Conservation (phyloP, 139 green algal species). For the Edaphochlamys debaryana region DNA sequence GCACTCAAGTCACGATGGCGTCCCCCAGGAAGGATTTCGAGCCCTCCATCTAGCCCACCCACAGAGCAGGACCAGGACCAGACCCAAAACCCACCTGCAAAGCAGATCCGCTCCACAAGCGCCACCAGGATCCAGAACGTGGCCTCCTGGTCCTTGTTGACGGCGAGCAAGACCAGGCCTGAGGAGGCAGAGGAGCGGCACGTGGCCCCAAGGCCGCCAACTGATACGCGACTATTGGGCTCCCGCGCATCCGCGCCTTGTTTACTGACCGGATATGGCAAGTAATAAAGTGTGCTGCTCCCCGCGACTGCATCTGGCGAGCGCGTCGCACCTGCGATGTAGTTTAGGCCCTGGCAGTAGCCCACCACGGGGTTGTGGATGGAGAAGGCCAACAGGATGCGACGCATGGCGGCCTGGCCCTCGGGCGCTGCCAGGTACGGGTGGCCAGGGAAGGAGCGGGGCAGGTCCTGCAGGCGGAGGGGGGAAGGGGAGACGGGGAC, state of each 20-base stretch:
- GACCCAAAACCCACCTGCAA: no score
- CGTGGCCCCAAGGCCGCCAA: no score
- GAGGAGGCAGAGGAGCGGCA: not conserved
- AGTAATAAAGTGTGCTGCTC: no score
- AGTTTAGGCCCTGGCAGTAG: conserved; percentile 55
- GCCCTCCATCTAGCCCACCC: no score
- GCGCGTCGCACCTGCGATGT: conserved; percentile 34
- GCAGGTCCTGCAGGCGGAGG: conserved; percentile 70
- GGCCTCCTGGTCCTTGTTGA: conserved; percentile 44
- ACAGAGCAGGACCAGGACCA: no score
- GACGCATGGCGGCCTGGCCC: conserved; percentile 70
- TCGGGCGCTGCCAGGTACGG: conserved; percentile 63
- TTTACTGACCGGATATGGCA: no score
- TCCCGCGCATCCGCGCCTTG: no score
- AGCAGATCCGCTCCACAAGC: conserved; percentile 72
- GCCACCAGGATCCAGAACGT: conserved; percentile 54
- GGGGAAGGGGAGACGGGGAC: not conserved
- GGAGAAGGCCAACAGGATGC: conserved; percentile 79
- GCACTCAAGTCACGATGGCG: no score
- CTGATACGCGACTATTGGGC: no score
- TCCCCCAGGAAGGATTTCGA: no score
- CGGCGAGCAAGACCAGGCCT: conserved; percentile 52
- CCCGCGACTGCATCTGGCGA: no score
- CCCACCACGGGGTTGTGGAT: conserved; percentile 62
- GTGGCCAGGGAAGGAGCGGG: conserved; percentile 82